Evolutionary conservation across 2,329 filamentous ascomycete genomes (phyloP), one percentile per base, ranked within the genome.

Genomic region (Fusarium sp.): DNA sequence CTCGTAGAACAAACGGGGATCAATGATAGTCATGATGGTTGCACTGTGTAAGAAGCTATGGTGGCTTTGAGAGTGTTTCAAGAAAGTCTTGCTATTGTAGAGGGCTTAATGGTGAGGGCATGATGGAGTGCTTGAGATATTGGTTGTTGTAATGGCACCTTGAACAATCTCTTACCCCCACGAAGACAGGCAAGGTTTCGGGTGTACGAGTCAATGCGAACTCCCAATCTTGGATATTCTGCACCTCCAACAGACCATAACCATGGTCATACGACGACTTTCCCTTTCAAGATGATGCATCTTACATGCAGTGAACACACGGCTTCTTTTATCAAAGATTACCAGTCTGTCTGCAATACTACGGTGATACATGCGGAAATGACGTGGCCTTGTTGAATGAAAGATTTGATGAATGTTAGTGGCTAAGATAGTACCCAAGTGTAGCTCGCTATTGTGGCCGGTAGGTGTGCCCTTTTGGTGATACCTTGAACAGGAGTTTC

Each of bases 1-100:
- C 30, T 61, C 57, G n/a, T 56, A 61, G n/a, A 61, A 61, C 14
- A 61, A 31, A 33, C 48, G 48, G 10, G 57, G 57, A 33, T 61
- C 36, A 35, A 61, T 38, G 13, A 30, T n/a, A 15, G 57, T 7
- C 57, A 61, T 61, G 13, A 24, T 15, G 28, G 10, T 44, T 13
- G n/a, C 24, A 26, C 41, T 26, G 24, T 16, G 24, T 18, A 44
- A 26, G 41, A 26, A 15, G 0, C 24, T 44, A 44, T 44, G 8
- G 41, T 44, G 41, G 24, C 41, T 26, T 44, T 44, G 41, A 20
- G 26, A 26, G 16, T 44, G 24, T 44, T 44, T 15, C 8, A 13
- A 7, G 10, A 26, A 10, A 8, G 13, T 13, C 7, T 44, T 44
- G 41, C 24, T 44, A 18, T 11, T 44, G 24, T 44, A 26, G 11